These are phyloP conservation scores for Vigna nakashimae DNA, from an alignment of 306 rosid species.

Conservation along the genomic window DNA sequence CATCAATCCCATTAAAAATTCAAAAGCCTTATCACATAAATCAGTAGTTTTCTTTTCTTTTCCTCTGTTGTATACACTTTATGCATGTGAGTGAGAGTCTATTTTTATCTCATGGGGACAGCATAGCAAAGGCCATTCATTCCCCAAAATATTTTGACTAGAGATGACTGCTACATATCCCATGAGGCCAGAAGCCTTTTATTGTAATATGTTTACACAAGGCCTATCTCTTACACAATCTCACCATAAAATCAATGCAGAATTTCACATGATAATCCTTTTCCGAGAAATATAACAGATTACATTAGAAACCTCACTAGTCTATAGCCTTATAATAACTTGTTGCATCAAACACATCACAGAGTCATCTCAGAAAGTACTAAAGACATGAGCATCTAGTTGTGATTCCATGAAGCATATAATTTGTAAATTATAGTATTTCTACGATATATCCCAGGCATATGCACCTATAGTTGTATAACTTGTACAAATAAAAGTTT, in stretches of 20 bases:
- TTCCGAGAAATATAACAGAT: conserved; percentile 11
- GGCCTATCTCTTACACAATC: conserved; percentile 19
- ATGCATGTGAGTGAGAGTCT: conserved; percentile 16
- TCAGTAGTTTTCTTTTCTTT: background rate
- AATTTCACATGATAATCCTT: conserved; percentile 3
- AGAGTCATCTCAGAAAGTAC: background rate
- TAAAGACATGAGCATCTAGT: conserved; percentile 15
- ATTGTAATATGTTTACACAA: background rate
- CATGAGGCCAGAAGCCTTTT: conserved; percentile 4
- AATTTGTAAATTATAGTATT: conserved; percentile 14
- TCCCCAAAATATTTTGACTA: background rate
- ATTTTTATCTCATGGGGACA: conserved; percentile 10
- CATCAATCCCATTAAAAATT: background rate
- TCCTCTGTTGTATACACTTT: conserved; percentile 2
- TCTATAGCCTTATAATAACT: conserved; percentile 17
- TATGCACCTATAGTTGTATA: background rate
- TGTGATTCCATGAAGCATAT: conserved; percentile 14
- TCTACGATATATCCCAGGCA: conserved; percentile 1
- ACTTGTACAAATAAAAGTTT: background rate
- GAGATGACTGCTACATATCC: conserved; percentile 3
- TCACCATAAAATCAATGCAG: conserved; percentile 32
- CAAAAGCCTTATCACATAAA: conserved; percentile 13
- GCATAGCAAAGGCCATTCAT: conserved; percentile 11
- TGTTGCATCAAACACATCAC: conserved; percentile 18
- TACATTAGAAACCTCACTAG: conserved; percentile 18